Conservation (phyloP, 1,284 basidiomycete species). For the Rhodotorula sp. region DNA sequence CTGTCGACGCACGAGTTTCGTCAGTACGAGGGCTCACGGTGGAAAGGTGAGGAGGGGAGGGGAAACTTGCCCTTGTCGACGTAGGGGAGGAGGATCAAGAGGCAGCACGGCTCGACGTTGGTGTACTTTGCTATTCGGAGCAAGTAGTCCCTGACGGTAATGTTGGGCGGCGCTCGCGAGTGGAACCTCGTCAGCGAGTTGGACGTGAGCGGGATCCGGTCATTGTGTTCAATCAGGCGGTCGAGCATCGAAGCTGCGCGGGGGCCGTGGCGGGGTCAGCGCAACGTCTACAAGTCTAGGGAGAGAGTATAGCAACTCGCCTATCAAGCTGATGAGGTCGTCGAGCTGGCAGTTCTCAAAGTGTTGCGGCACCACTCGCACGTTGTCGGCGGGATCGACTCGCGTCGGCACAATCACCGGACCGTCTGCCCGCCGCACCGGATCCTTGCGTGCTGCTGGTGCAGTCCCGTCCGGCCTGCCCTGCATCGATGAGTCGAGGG, state of each 20-base stretch:
- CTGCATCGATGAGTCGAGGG: not conserved
- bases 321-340: slow-evolving; percentile 77
- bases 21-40: not conserved
- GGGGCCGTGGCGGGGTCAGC: not conserved
- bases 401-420: slow-evolving; percentile 30
- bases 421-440: slow-evolving; percentile 13
- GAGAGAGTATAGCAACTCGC: slow-evolving; percentile 56
- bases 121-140: slow-evolving; percentile 86
- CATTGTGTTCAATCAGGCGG: slow-evolving; percentile 86
- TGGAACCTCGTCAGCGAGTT: slow-evolving; percentile 87
- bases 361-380: slow-evolving; percentile 33
- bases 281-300: slow-evolving; percentile 17
- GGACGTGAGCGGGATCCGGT: slow-evolving; percentile 80
- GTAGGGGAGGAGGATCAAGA: slow-evolving; percentile 84
- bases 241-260: slow-evolving; percentile 83
- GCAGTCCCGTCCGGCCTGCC: too few species aligned
- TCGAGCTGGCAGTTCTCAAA: slow-evolving; percentile 59
- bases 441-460: not conserved
- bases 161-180: slow-evolving; percentile 79
- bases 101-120: slow-evolving; percentile 87
- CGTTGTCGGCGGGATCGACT: slow-evolving; percentile 27
- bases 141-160: slow-evolving; percentile 82
- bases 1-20: not conserved
- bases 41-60: not conserved
- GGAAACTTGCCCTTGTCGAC: slow-evolving; percentile 65